These are phyloP conservation scores for Lachancea sp. DNA, from an alignment of 805 yeast species.

Conservation along the genomic window DNA sequence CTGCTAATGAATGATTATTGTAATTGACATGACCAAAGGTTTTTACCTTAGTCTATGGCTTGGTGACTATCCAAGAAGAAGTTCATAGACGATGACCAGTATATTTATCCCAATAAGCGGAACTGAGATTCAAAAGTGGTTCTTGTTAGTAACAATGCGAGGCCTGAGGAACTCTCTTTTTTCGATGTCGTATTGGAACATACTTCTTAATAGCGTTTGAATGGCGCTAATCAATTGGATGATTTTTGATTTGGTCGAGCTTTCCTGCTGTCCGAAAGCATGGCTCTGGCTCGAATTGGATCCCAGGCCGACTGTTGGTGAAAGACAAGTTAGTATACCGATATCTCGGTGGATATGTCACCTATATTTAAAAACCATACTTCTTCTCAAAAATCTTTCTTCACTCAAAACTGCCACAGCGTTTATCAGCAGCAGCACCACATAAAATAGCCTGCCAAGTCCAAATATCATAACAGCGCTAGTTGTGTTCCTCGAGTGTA, in stretches of 20 bases:
- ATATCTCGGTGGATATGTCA: too few relatives aligned
- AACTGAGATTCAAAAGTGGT: slow-evolving; percentile 30
- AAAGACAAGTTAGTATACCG: too few relatives aligned
- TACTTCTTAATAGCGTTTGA: slow-evolving; percentile 65
- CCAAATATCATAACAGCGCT: slow-evolving; percentile 44
- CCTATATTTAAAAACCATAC: too few relatives aligned
- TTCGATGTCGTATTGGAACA: too few relatives aligned
- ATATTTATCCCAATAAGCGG: slow-evolving; percentile 66
- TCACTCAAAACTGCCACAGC: slow-evolving; percentile 75
- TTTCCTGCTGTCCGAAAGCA: slow-evolving; percentile 43
- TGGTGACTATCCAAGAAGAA: slow-evolving; percentile 58
- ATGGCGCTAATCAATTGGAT: slow-evolving; percentile 65
- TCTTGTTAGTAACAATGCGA: not conserved
- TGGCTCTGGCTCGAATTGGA: slow-evolving; percentile 33
- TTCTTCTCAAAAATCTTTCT: slow-evolving; percentile 68
- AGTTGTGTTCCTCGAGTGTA: not conserved
- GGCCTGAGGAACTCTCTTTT: too few relatives aligned
- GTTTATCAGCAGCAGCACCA: slow-evolving; percentile 52
- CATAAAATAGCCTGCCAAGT: slow-evolving; percentile 52
- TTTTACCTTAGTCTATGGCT: too few relatives aligned
- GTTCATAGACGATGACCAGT: slow-evolving; percentile 61
- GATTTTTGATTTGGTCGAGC: slow-evolving; percentile 50
- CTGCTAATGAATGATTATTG: not conserved
- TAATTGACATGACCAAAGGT: too few relatives aligned
- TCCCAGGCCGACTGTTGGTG: slow-evolving; percentile 39